Evolutionary conservation across 2,329 filamentous ascomycete genomes (phyloP).

Genomic region (Fusarium austroafricanum): DNA sequence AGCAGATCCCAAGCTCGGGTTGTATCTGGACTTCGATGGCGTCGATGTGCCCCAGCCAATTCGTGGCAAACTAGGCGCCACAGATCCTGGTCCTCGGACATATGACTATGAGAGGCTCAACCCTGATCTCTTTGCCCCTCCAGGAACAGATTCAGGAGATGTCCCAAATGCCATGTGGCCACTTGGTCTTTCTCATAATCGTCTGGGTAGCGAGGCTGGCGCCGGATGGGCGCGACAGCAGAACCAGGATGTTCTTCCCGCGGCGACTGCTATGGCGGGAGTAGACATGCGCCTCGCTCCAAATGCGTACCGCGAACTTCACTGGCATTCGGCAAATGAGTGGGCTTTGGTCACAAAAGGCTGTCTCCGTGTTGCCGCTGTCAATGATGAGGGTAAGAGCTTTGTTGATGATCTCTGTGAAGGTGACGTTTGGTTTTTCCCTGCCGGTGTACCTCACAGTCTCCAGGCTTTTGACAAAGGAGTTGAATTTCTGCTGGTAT

Average conservation of each 20-base stretch:
- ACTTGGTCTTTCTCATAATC: conserved; percentile 13
- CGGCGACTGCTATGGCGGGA: conserved; percentile 13
- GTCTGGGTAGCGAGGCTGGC: conserved; percentile 8
- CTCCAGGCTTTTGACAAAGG: conserved; percentile 13
- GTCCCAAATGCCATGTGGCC: conserved; percentile 21
- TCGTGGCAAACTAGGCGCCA: conserved; percentile 7
- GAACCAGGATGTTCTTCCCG: conserved; percentile 5
- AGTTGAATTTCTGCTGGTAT: conserved; percentile 11
- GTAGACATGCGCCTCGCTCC: conserved; percentile 20
- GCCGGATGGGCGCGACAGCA: conserved; percentile 23
- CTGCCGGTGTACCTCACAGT: conserved; percentile 15
- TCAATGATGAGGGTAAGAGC: conserved; percentile 14
- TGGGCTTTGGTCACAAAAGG: conserved; percentile 21
- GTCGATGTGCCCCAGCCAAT: conserved; percentile 16
- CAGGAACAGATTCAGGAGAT: conserved; percentile 9
- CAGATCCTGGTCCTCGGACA: conserved; percentile 16
- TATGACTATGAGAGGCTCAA: conserved; percentile 23
- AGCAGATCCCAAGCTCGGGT: conserved; percentile 9
- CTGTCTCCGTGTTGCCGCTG: conserved; percentile 9
- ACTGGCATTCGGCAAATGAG: conserved; percentile 15
- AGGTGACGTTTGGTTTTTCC: conserved; percentile 22
- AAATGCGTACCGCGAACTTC: conserved; percentile 9
- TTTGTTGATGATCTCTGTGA: conserved; percentile 15
- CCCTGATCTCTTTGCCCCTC: conserved; percentile 14
- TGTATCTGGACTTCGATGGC: conserved; percentile 14